These are phyloP conservation scores for Lumnitzera racemosa DNA, from an alignment of 345 rosid species.

Conservation along the genomic window DNA sequence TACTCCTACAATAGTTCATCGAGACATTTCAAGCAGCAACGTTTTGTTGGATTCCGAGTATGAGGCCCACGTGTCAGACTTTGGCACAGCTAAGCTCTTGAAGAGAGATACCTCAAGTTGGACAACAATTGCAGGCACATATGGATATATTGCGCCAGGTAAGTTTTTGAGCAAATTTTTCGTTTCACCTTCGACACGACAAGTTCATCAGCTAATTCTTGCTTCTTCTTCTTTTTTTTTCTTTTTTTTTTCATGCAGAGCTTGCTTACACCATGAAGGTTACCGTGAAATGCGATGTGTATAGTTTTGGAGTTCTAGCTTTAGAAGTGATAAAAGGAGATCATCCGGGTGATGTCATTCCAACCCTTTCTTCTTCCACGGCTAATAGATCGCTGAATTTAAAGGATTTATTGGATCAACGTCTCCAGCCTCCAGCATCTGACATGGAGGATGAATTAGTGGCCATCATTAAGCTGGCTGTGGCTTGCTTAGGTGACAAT, in stretches of 20 bases:
- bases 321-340: conserved; percentile 11
- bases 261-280: conserved; percentile 11
- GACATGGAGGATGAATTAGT: conserved; percentile 11
- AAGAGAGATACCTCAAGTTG: conserved; percentile 8
- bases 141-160: conserved; percentile 17
- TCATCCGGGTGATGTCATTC: conserved; percentile 10
- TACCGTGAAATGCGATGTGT: conserved; percentile 8
- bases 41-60: conserved; percentile 10
- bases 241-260: not conserved
- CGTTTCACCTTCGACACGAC: too few relatives aligned
- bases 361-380: not conserved
- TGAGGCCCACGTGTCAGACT: conserved; percentile 1
- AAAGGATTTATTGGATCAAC: conserved; percentile 12
- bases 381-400: not conserved
- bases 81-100: not conserved
- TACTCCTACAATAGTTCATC: conserved; percentile 6
- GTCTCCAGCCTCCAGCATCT: conserved; percentile 12
- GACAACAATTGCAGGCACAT: conserved; percentile 12
- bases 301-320: conserved; percentile 12
- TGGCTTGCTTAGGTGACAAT: conserved; percentile 14
- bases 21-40: conserved; percentile 17
- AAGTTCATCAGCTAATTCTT: too few relatives aligned
- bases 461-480: conserved; percentile 1
- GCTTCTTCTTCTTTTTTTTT: too few relatives aligned
- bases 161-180: not conserved